phyloP scores from a whole-genome alignment of 139 green algal species.

The Chlamydomonas sphaeroides region DNA sequence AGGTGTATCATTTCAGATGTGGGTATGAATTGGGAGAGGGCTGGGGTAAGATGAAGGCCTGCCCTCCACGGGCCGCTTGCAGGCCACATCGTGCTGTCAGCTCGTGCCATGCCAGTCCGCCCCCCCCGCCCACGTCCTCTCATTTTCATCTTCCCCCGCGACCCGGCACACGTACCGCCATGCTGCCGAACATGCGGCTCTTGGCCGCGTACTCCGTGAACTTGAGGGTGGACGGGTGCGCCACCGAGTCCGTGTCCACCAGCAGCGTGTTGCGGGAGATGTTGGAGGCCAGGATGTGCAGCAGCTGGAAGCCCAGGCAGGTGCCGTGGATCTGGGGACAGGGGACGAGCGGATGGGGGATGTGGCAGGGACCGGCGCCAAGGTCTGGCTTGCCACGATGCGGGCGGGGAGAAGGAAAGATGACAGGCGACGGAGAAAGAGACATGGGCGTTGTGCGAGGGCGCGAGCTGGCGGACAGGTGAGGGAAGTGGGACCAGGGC shows the following conservation, averaged over 20 bases:
- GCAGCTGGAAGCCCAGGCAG: slow-evolving; percentile 87
- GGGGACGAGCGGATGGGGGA: too few species aligned
- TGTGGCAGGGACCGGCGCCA: not conserved
- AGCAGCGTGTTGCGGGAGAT: slow-evolving; percentile 80
- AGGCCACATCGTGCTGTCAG: too few species aligned
- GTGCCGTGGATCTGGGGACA: slow-evolving; percentile 68
- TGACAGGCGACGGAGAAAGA: too few species aligned
- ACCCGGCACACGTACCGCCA: slow-evolving; percentile 50
- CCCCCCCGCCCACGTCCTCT: not conserved
- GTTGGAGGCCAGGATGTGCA: slow-evolving; percentile 86
- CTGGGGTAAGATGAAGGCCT: too few species aligned
- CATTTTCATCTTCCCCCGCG: not conserved
- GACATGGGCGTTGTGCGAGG: too few species aligned
- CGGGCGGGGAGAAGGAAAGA: too few species aligned
- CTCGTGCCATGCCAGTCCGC: too few species aligned
- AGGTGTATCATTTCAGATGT: too few species aligned
- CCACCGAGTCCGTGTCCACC: slow-evolving; percentile 78
- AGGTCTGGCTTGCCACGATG: not conserved
- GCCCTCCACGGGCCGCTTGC: too few species aligned
- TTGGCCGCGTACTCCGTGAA: slow-evolving; percentile 46
- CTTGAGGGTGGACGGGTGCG: slow-evolving; percentile 70
- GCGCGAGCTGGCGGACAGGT: too few species aligned
- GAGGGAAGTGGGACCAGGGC: too few species aligned
- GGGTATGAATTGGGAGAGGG: too few species aligned
- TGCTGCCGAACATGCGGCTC: slow-evolving; percentile 56